Percentiles rank a stretch among this genome's conserved stretches.
Conservation (phyloP, 495 filamentous ascomycete genomes). For the Xylaria nigripes region DNA sequence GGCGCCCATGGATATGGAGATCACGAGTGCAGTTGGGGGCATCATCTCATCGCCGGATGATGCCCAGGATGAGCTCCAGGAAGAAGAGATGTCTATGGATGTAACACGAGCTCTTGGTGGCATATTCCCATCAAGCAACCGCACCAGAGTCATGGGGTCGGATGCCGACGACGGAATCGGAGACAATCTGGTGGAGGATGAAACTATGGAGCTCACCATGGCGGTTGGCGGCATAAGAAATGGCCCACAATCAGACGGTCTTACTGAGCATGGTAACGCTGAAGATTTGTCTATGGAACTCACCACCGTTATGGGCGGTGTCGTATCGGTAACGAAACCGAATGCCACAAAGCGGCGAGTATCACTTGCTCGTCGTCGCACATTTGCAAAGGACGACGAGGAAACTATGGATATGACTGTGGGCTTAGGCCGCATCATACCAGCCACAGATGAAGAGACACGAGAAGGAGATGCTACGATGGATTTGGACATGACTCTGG, state of each 20-base stretch:
- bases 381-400: conserved; percentile 29
- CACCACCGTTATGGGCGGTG: conserved; percentile 62
- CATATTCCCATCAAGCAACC: conserved; percentile 50
- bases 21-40: conserved; percentile 49
- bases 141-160: conserved; percentile 20
- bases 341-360: conserved; percentile 11
- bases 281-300: conserved; percentile 80
- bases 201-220: conserved; percentile 65
- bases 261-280: conserved; percentile 27
- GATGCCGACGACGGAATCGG: conserved; percentile 17
- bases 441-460: conserved; percentile 27
- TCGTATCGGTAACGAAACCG: conserved; percentile 39
- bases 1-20: conserved; percentile 43
- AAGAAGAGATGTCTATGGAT: conserved; percentile 76
- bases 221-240: conserved; percentile 58
- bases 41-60: conserved; percentile 37
- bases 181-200: conserved; percentile 36
- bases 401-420: conserved; percentile 63
- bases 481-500: conserved; percentile 54
- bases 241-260: conserved; percentile 18
- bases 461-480: conserved; percentile 44
- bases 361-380: conserved; percentile 20
- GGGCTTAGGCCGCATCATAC: conserved; percentile 60
- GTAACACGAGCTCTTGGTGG: conserved; percentile 75
- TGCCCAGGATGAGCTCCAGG: conserved; percentile 27